Evolutionary conservation across 371 early-diverging fungal species (phyloP), one percentile per base, ranked within the genome.

Genomic region (Circinella umbellata): DNA sequence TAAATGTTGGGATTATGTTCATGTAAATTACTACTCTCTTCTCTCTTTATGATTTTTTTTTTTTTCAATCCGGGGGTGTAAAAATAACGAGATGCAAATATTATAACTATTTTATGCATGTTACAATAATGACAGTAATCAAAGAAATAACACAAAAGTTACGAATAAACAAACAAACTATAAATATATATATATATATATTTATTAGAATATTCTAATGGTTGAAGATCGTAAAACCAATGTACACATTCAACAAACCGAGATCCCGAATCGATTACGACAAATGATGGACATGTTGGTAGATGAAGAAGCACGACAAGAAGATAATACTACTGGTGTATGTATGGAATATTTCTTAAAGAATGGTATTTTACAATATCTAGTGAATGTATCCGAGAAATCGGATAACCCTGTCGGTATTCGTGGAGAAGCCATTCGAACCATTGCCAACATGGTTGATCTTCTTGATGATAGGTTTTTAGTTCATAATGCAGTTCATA

Each of bases 321-420:
- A 89, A 11, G 87, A 90, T 48, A 86, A 86, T 42, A 86, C 90
- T 2, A 92, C 93, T 0, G 97, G 96, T 27, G 88, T 92, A 1
- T 96, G 97, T 77, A 96, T 96, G 88, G 98, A 98, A 74, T 92
- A 93, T 63, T 90, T 96, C 64, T 84, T 98, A 69, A 94, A 92
- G 70, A 90, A 94, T 70, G 88, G 89, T 54, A 84, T 98, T 48
- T 79, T 98, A 47, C 89, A 87, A 39, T 85, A 89, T 51, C 85
- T 98, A 46, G 95, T 97, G 48, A 84, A 84, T 46, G 87, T 92
- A 42, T 88, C 96, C 3, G 93, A 94, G 64, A 84, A 84, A 51
- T 77, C 78, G 8, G 97, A 98, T 77, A 83, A 88, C 63, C 98
- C 98, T 20, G 76, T 82, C 3, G 97, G 96, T n/a, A 90, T 95